Evolutionary conservation across 2,329 filamentous ascomycete genomes (phyloP), one percentile per base, ranked within the genome.

Genomic region (Balansia obtecta): DNA sequence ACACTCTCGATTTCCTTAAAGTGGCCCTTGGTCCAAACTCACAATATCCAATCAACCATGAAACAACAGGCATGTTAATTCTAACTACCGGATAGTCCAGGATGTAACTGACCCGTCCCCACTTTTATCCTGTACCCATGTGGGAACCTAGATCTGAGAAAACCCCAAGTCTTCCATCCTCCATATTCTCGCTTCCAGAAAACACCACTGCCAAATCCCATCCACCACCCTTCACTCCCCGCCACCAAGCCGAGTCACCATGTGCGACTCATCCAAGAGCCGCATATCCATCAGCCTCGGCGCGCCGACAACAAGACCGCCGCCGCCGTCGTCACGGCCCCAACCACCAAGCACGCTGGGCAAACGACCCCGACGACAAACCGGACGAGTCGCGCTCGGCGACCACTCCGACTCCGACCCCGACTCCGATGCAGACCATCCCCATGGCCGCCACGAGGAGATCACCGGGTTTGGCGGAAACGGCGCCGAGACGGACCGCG

Each of bases 251-350:
- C 9, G 16, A 6, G 13, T 10, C 13, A 27, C 34, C 42, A 74
- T 74, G 71, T 57, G 69, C 11, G 62, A 67, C 39, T 57, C 64
- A 42, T 62, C 58, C 50, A 63, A 63, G 42, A 55, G 65, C 12
- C 67, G 72, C 27, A 75, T 77, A 58, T 72, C 73, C 53, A 76
- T 77, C 45, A 75, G 71, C 50, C 68, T 77, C 39, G 69, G 71
- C 37, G 45, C 57, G 10, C 18, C 39, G 8, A 12, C 38, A 33
- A 27, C 45, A 12, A 38, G 27, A 40, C 30, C 46, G 13, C 12
- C 38, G 1, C 16, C 22, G 7, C 46, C 56, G n/a, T 9, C 34
- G 2, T 40, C 44, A 18, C 66, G 64, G 15, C 57, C 63, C 9
- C 60, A 64, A 15, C 70, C 70, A 3, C 60, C 71, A 0, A 72